A percentile compares a stretch with the other conserved stretches of the same genome.
phyloP scores from a whole-genome alignment of 2,329 filamentous ascomycete genomes.

The Neonectria faginata region DNA sequence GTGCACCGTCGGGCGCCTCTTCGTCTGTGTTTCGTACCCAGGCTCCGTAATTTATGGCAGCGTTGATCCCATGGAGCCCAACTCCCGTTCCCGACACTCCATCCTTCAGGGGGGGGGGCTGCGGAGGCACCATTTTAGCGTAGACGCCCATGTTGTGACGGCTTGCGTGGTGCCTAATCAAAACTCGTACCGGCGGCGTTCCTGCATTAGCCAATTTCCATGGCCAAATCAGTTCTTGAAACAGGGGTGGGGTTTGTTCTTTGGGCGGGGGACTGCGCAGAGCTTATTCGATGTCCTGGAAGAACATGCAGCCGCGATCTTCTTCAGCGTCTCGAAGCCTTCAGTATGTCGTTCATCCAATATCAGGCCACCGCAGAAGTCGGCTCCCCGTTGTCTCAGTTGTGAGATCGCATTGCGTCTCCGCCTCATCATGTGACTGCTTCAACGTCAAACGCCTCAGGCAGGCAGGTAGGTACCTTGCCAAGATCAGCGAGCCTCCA shows the following conservation, averaged over 20 bases:
- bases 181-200: slow-evolving; percentile 43
- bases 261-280: slow-evolving; percentile 32
- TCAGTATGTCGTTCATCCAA: slow-evolving; percentile 18
- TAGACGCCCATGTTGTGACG: slow-evolving; percentile 40
- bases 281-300: slow-evolving; percentile 23
- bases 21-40: slow-evolving; percentile 35
- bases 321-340: slow-evolving; percentile 15
- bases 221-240: slow-evolving; percentile 42
- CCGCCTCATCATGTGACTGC: slow-evolving; percentile 38
- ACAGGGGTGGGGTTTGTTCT: slow-evolving; percentile 42
- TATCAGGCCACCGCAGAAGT: slow-evolving; percentile 21
- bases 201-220: slow-evolving; percentile 49
- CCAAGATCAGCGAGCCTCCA: slow-evolving; percentile 30
- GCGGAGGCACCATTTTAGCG: slow-evolving; percentile 38
- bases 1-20: slow-evolving; percentile 24
- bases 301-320: slow-evolving; percentile 30
- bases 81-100: slow-evolving; percentile 42
- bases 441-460: slow-evolving; percentile 17
- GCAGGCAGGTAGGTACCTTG: not conserved
- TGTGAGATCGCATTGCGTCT: slow-evolving; percentile 23
- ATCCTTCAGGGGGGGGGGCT: slow-evolving; percentile 36
- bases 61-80: slow-evolving; percentile 37
- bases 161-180: slow-evolving; percentile 42
- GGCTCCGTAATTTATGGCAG: slow-evolving; percentile 35
- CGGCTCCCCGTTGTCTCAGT: slow-evolving; percentile 23